Percentiles rank a stretch among this genome's conserved stretches.
These are phyloP conservation scores for Fragaria ananassa DNA, from an alignment of 306 rosid genomes.

Conservation along the genomic window DNA sequence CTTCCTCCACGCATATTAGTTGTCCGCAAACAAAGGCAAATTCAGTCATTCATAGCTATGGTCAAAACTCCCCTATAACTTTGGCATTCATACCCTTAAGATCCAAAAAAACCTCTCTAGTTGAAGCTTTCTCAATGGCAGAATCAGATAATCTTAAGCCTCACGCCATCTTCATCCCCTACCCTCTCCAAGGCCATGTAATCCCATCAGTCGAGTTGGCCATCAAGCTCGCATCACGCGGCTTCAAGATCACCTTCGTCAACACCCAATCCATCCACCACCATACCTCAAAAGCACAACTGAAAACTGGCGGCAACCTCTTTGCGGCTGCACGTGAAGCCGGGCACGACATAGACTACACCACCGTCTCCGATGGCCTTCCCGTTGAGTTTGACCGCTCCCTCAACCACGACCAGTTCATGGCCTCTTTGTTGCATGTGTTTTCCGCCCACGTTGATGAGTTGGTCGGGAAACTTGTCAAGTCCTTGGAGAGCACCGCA, in stretches of 20 bases:
- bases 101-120: background rate
- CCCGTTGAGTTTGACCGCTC: constrained; percentile 52
- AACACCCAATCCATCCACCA: constrained; percentile 55
- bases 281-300: constrained; percentile 32
- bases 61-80: constrained; percentile 9
- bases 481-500: background rate
- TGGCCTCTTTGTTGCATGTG: constrained; percentile 39
- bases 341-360: constrained; percentile 47
- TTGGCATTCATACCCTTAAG: background rate
- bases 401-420: constrained; percentile 51
- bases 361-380: constrained; percentile 55
- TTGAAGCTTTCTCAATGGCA: constrained; percentile 8
- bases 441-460: constrained; percentile 43
- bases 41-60: constrained; percentile 5
- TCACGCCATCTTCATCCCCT: constrained; percentile 53
- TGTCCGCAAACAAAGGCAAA: constrained; percentile 17
- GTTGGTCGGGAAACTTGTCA: constrained; percentile 29
- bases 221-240: constrained; percentile 49
- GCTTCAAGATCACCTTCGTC: constrained; percentile 55
- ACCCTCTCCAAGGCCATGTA: constrained; percentile 68
- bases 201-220: constrained; percentile 55
- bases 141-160: constrained; percentile 19
- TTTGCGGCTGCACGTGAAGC: constrained; percentile 30
- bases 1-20: background rate
- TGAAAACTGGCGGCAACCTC: constrained; percentile 17